These are phyloP conservation scores for Garcia nutans DNA, from an alignment of 345 rosid genomes.

Conservation along the genomic window DNA sequence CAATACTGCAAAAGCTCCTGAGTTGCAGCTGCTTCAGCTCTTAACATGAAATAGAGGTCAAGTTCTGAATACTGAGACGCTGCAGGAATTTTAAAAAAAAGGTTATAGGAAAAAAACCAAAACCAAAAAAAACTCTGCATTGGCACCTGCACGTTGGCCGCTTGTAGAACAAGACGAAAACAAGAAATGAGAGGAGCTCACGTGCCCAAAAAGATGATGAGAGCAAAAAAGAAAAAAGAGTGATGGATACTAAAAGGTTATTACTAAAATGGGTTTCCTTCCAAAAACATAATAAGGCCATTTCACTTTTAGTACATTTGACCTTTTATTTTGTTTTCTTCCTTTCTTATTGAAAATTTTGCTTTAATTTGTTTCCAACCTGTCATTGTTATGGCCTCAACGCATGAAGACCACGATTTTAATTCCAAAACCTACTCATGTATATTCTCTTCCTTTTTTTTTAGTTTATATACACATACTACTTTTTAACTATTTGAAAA, in stretches of 20 bases:
- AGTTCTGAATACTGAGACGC: too few relatives aligned
- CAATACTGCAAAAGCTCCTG: too few relatives aligned
- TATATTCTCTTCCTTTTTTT: too few relatives aligned
- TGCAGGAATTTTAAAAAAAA: too few relatives aligned
- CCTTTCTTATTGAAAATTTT: too few relatives aligned
- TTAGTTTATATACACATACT: too few relatives aligned
- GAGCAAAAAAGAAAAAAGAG: background rate
- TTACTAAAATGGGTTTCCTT: conserved; percentile 11
- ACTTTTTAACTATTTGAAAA: too few relatives aligned
- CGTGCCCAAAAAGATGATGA: conserved; percentile 17
- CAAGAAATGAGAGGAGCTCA: conserved; percentile 4
- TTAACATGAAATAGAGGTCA: too few relatives aligned
- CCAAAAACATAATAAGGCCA: conserved; percentile 1
- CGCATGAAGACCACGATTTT: background rate
- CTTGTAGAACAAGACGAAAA: conserved; percentile 4
- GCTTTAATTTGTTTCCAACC: background rate
- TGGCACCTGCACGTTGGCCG: conserved; percentile 14
- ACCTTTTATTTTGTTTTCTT: background rate
- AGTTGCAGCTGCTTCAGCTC: too few relatives aligned
- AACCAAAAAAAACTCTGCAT: background rate
- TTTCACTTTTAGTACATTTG: background rate
- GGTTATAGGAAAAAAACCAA: too few relatives aligned
- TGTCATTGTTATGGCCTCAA: background rate
- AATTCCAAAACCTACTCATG: too few relatives aligned
- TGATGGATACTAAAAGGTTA: conserved; percentile 4